Evolutionary conservation across 2,329 filamentous ascomycete species (phyloP).

Genomic region (Alternaria ventricosa): DNA sequence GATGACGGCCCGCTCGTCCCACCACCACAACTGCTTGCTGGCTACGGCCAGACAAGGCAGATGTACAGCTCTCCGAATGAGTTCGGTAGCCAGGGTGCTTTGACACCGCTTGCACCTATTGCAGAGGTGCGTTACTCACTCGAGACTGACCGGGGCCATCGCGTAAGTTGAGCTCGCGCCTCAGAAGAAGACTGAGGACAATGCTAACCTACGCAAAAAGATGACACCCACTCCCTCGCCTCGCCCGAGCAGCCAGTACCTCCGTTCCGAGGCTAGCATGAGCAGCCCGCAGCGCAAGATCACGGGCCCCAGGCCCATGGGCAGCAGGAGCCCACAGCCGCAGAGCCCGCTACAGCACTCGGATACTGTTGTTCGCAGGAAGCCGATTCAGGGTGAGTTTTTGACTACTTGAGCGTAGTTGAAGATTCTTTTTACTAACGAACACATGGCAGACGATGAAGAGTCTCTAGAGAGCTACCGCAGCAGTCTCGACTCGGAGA

Average conservation of each 20-base stretch:
- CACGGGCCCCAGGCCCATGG: conserved; percentile 59
- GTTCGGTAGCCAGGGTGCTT: conserved; percentile 44
- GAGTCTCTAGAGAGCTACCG: conserved; percentile 43
- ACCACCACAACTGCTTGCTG: conserved; percentile 51
- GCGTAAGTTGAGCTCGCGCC: conserved; percentile 22
- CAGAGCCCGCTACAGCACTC: conserved; percentile 36
- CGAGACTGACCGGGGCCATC: conserved; percentile 52
- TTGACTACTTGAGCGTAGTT: not conserved
- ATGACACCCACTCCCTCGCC: conserved; percentile 43
- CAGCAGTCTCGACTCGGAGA: conserved; percentile 46
- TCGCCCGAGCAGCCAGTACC: conserved; percentile 34
- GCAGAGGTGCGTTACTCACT: conserved; percentile 58
- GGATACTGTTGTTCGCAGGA: conserved; percentile 46
- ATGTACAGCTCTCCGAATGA: conserved; percentile 49
- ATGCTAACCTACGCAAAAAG: conserved; percentile 26
- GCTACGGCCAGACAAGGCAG: conserved; percentile 46
- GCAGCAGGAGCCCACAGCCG: conserved; percentile 48
- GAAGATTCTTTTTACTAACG: conserved; percentile 4
- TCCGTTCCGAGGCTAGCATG: conserved; percentile 32
- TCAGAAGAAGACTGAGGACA: not conserved
- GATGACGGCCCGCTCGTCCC: conserved; percentile 67
- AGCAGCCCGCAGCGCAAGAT: conserved; percentile 51
- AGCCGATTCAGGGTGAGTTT: conserved; percentile 43
- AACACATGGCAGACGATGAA: conserved; percentile 26
- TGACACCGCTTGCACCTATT: conserved; percentile 57